A percentile compares a stretch with the other conserved stretches of the same genome.
Conservation (phyloP, 768 basidiomycete species). For the Tulasnella sp. region DNA sequence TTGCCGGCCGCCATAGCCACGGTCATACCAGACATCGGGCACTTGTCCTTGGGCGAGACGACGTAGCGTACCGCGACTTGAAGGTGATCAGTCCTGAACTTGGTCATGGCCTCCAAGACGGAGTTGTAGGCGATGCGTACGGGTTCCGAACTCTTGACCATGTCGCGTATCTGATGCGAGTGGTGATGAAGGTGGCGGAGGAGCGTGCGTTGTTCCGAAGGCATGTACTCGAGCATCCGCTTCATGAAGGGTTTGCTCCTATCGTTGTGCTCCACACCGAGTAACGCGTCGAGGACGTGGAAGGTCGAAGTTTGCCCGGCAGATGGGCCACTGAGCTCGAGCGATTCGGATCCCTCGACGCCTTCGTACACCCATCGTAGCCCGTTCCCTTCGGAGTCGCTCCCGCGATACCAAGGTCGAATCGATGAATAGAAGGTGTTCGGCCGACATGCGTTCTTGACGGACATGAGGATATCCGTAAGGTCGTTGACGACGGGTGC, state of each 20-base stretch:
- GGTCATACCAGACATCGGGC: constrained; percentile 8
- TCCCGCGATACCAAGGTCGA: constrained; percentile 89
- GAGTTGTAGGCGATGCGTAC: constrained; percentile 1
- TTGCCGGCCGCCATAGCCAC: background rate
- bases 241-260: constrained; percentile 50
- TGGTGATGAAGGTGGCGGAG: constrained; percentile 55
- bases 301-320: constrained; percentile 92
- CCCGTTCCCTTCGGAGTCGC: constrained; percentile 33
- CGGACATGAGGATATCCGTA: constrained; percentile 44
- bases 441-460: constrained; percentile 63
- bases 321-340: constrained; percentile 51
- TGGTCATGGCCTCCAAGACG: constrained; percentile 13
- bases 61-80: constrained; percentile 16
- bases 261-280: constrained; percentile 48
- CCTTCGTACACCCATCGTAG: constrained; percentile 19
- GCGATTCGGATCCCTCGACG: constrained; percentile 6
- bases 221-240: constrained; percentile 90
- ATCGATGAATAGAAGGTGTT: constrained; percentile 77
- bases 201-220: constrained; percentile 68
- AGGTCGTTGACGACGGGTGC: constrained; percentile 55
- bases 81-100: constrained; percentile 14
- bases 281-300: constrained; percentile 62
- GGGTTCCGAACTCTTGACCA: constrained; percentile 31
- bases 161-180: constrained; percentile 48
- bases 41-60: constrained; percentile 14